Base-by-base conservation (phyloP, 768 basidiomycete species). In the Naematelia aurantialba region DNA sequence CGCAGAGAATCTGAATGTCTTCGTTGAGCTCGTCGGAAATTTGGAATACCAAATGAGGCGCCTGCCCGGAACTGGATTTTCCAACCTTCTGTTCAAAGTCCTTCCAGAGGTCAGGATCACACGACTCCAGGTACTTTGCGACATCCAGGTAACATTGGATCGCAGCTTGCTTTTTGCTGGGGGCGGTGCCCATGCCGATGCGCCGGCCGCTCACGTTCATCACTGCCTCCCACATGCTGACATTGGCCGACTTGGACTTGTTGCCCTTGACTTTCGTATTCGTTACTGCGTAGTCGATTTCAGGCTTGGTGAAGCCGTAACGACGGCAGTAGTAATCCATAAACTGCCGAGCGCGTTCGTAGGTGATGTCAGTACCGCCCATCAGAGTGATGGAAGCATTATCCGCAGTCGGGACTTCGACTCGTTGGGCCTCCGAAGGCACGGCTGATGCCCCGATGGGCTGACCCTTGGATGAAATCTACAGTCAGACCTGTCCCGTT, bases 271-370 rank as follows among this genome's bases (percentile, higher is more conserved):
- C 19, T 66, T 75, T 24, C 44, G 49, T 56, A 14, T 64, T 49
- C 8, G 64, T 54, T 25, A 80, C 79, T 1, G 79, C 76, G 59
- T 82, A 87, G 13, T 81, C 80, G 60, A 94, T 77, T 50, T 88
- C 87, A 1, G 90, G 89, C 62, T 83, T 83, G 10, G 82, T 80
- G 69, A 92, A 92, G 24, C 80, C 79, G 73, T 85, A 96, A 31
- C 85, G 81, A 46, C 85, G 83, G 72, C 91, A 94, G 69, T 97
- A 97, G 75, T 88, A 97, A 63, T 93, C 92, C 87, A 96, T 92
- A 80, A 97, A 97, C 60, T 83, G 84, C 50, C 87, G 84, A 2
- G 91, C 90, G 52, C 82, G 82, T 52, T 89, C 88, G 52, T 86
- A 86, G 5, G 79, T 79, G 62, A 92, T 82, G 21, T 78, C 68